Percentiles rank a stretch among this genome's conserved stretches.
These are phyloP conservation scores for Beauveria caledonica DNA, from an alignment of 2,329 filamentous ascomycete species.

Conservation along the genomic window DNA sequence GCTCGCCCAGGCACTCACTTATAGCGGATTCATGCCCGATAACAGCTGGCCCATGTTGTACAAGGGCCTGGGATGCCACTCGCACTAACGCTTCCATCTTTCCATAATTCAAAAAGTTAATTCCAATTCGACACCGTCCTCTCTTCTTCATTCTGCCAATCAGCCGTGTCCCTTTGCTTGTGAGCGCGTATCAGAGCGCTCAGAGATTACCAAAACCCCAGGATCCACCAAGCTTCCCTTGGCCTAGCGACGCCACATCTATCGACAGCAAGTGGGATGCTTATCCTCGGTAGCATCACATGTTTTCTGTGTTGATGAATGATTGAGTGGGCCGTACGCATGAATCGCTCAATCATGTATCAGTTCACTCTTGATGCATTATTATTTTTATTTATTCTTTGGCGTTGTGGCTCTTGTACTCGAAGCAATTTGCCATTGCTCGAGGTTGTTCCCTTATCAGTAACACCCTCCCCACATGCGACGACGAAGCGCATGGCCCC, in stretches of 20 bases:
- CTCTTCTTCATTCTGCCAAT: not conserved
- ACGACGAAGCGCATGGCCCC: not conserved
- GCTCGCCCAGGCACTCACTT: not conserved
- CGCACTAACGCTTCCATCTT: not conserved
- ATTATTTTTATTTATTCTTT: no score
- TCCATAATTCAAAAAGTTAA: not conserved
- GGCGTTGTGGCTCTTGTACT: no score
- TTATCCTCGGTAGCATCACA: conserved; percentile 1
- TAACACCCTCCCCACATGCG: not conserved
- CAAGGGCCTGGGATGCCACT: not conserved
- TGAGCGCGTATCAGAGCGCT: conserved; percentile 6
- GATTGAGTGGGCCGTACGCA: not conserved
- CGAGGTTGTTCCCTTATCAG: not conserved
- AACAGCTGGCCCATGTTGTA: not conserved
- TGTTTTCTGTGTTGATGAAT: not conserved
- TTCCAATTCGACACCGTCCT: not conserved
- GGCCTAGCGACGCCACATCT: not conserved
- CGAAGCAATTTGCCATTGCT: no score
- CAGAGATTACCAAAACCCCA: conserved; percentile 7
- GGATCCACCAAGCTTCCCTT: conserved; percentile 1
- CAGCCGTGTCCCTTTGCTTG: not conserved
- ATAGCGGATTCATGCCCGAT: not conserved
- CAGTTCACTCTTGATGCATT: not conserved
- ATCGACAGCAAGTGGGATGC: not conserved
- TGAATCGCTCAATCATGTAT: not conserved